phyloP scores from a whole-genome alignment of 306 rosid genomes.

The Quercus aquifolioides region DNA sequence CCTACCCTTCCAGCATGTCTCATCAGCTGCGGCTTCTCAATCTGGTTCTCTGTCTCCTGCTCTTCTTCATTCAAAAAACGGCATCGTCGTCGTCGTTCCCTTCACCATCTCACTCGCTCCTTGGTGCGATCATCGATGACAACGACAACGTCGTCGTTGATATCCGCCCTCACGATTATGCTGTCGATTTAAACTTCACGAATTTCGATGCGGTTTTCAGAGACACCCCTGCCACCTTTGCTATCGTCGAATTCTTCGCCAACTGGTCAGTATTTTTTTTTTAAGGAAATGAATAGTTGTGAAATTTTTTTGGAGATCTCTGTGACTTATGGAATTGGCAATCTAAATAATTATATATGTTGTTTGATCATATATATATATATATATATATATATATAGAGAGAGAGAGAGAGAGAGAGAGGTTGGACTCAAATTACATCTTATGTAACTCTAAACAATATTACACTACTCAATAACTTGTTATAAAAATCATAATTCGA shows the following conservation, averaged over 20 bases:
- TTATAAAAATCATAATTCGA: no score
- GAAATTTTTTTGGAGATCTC: no score
- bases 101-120: conserved; percentile 65
- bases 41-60: conserved; percentile 37
- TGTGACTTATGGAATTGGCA: no score
- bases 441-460: no score
- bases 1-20: no score
- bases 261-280: conserved; percentile 58
- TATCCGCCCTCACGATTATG: conserved; percentile 45
- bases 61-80: conserved; percentile 31
- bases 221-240: conserved; percentile 69
- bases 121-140: conserved; percentile 39
- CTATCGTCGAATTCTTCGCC: conserved; percentile 85
- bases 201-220: conserved; percentile 65
- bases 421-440: no score
- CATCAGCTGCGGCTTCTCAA: conserved; percentile 30
- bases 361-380: no score
- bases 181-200: conserved; percentile 66
- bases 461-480: no score
- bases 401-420: no score
- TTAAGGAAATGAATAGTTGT: neutral
- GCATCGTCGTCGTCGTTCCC: conserved; percentile 23
- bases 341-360: no score
- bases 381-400: no score
- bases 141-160: no score